These are phyloP conservation scores for Dryas drummondii DNA, from an alignment of 306 rosid species.

Conservation along the genomic window DNA sequence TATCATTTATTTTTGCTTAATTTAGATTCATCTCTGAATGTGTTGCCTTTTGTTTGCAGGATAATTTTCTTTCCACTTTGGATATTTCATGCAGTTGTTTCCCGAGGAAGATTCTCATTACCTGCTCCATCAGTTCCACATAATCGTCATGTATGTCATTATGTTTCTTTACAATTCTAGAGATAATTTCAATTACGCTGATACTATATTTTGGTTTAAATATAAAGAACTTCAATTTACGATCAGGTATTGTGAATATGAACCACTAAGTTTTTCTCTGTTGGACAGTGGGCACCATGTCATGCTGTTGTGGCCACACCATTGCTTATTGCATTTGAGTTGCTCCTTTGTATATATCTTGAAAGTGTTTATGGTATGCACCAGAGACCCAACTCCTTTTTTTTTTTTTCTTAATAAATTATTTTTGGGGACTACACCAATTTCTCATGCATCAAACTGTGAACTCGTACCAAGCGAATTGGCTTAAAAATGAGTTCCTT, in stretches of 20 bases:
- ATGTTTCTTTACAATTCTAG: constrained; percentile 20
- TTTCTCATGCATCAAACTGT: constrained; percentile 4
- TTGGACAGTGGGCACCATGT: constrained; percentile 99
- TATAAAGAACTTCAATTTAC: not conserved
- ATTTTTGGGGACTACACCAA: constrained; percentile 10
- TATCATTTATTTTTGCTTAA: not conserved
- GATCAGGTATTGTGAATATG: not conserved
- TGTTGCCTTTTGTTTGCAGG: constrained; percentile 48
- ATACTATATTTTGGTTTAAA: constrained; percentile 7
- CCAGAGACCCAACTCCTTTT: constrained; percentile 5
- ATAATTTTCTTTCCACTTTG: constrained; percentile 79
- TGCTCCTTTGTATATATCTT: constrained; percentile 96
- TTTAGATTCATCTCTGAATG: constrained; percentile 19
- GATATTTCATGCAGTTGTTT: constrained; percentile 87
- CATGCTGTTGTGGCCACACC: constrained; percentile 91
- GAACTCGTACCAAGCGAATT: not conserved
- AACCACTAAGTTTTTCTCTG: constrained; percentile 26
- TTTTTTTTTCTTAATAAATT: not conserved
- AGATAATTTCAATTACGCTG: constrained; percentile 8
- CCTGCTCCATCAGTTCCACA: constrained; percentile 98
- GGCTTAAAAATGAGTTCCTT: not conserved
- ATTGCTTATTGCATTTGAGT: constrained; percentile 88
- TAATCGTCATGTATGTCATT: constrained; percentile 71
- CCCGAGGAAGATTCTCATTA: constrained; percentile 97
- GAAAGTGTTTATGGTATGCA: constrained; percentile 75